Base-by-base conservation (phyloP, 177 flowering plant genomes). In the Telopea speciosissima region DNA sequence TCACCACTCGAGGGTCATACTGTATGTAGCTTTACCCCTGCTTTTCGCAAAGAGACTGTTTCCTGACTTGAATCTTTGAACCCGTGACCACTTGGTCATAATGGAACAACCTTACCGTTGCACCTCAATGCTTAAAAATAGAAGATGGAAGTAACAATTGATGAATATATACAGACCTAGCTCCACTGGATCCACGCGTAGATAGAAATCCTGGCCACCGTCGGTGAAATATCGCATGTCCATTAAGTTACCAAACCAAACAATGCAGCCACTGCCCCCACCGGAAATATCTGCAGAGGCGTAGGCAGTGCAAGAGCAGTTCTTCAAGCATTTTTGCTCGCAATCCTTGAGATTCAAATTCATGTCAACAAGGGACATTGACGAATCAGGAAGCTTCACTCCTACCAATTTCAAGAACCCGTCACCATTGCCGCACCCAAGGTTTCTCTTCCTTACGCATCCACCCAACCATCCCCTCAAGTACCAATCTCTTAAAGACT, bases 131-230 rank as follows among this genome's bases (percentile, higher is more conserved):
- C n/a, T n/a, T n/a, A n/a, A n/a, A n/a, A n/a, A 24, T 24, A 9
- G 14, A 26, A 63, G 17, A 17, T 54, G 22, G 0, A 25, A 26
- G 3, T 12, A 17, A 14, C 1, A 1, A 36, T 1, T 0, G 17
- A 36, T 36, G 40, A 3, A 36, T 8, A 36, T 36, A 25, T 5
- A 25, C 40, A 7, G 19, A 63, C 66, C 66, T 16, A 63, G 10
- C 42, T 63, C 66, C 28, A 28, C 17, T 28, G 66, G 22, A 63
- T 63, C 66, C 8, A 26, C 66, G 16, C 66, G 66, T 5, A 63
- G 3, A 11, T 26, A 63, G 8, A 66, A 66, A 66, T 66, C 68
- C 22, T 66, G 33, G 23, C 58, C 68, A 0, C 68, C 56, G 13
- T 16, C 28, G 0, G 58, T 3, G 9, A 22, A 66, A 16, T 12